These are phyloP conservation scores for Trichoderma breve DNA, from an alignment of 2,329 filamentous ascomycete genomes.

Conservation along the genomic window DNA sequence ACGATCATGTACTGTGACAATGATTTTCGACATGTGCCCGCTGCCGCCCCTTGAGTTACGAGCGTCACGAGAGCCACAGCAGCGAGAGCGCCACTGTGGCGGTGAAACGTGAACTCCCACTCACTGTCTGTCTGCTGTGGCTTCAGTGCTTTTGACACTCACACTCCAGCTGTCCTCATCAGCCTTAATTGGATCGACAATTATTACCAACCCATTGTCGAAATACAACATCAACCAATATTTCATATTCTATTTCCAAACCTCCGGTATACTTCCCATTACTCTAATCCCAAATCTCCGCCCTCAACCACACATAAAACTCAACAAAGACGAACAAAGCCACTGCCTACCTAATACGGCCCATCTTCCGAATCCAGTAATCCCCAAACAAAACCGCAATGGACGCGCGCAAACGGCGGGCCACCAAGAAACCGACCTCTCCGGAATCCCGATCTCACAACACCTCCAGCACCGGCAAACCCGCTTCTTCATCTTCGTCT, in stretches of 20 bases:
- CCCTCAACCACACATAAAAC: neutral
- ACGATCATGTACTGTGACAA: neutral
- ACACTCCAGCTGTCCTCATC: neutral
- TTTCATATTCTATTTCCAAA: neutral
- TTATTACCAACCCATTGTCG: neutral
- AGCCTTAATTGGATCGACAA: neutral
- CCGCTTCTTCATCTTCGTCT: neutral
- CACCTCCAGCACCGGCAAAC: neutral
- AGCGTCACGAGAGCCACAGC: neutral
- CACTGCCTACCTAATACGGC: neutral
- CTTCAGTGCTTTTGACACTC: neutral
- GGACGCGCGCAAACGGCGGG: slow-evolving; percentile 16
- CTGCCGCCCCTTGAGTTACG: neutral
- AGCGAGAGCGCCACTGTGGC: slow-evolving; percentile 11
- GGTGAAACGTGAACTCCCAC: neutral
- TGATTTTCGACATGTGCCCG: neutral
- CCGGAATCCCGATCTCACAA: neutral
- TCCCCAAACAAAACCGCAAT: neutral
- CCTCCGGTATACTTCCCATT: neutral
- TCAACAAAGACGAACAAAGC: neutral
- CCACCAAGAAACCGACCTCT: slow-evolving; percentile 11
- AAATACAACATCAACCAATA: neutral
- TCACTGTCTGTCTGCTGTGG: neutral
- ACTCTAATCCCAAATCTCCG: neutral
- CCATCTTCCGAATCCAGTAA: neutral